These are phyloP conservation scores for Cladosporium sp. DNA, from an alignment of 2,329 filamentous ascomycete species.

Conservation along the genomic window DNA sequence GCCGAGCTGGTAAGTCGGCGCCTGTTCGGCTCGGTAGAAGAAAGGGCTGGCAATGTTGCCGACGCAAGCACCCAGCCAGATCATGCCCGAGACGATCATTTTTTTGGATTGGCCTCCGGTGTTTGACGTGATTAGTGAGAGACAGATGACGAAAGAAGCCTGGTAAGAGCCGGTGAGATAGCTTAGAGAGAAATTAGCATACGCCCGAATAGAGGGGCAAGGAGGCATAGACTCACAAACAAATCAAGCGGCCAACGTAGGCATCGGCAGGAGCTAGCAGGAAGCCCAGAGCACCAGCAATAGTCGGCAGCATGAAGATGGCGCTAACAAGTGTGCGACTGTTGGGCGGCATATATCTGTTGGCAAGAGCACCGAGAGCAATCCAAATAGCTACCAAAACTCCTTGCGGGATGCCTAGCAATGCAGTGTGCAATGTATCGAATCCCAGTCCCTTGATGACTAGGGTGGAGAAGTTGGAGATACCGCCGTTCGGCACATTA, in stretches of 20 bases:
- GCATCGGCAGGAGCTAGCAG: neutral
- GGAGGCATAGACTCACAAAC: neutral
- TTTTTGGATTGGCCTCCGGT: conserved; percentile 34
- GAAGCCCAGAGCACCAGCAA: neutral
- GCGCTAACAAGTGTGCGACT: conserved; percentile 16
- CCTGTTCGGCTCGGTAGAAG: conserved; percentile 56
- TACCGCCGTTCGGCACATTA: conserved; percentile 57
- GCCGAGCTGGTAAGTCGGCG: conserved; percentile 40
- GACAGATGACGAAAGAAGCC: conserved; percentile 47
- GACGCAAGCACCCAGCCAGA: conserved; percentile 25
- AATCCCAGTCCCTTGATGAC: conserved; percentile 58
- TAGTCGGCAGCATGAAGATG: conserved; percentile 15
- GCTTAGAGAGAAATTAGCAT: neutral
- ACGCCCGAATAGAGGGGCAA: neutral
- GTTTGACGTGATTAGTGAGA: conserved; percentile 46
- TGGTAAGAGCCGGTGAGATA: conserved; percentile 46
- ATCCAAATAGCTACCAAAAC: conserved; percentile 54
- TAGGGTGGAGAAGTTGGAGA: conserved; percentile 55
- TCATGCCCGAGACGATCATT: conserved; percentile 4
- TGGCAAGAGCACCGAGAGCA: conserved; percentile 43
- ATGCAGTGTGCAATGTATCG: conserved; percentile 51
- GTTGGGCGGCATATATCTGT: conserved; percentile 33
- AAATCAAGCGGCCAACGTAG: neutral
- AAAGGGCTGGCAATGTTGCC: conserved; percentile 61
- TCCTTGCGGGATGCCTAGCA: conserved; percentile 60